phyloP scores from a whole-genome alignment of 129 eudicot species.

The Helichrysum umbraculigerum region DNA sequence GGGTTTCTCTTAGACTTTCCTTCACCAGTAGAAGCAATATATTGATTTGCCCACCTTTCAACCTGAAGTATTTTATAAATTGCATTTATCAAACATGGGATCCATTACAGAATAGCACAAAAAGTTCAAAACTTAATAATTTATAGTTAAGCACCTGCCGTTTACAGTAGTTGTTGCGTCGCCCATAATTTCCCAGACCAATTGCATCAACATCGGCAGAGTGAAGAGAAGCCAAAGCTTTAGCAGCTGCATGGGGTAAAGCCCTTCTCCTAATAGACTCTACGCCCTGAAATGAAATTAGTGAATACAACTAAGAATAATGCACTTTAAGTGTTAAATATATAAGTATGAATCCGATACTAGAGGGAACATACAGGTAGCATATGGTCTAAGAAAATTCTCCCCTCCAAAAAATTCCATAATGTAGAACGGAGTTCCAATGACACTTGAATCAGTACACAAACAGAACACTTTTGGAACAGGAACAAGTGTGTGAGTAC shows the following conservation, averaged over 20 bases:
- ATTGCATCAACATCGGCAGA: conserved; percentile 80
- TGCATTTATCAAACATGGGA: background rate
- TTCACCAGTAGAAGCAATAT: conserved; percentile 84
- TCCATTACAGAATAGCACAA: background rate
- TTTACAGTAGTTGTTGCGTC: conserved; percentile 78
- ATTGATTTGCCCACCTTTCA: conserved; percentile 94
- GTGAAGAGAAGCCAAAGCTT: conserved; percentile 86
- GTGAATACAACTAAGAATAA: conserved; percentile 2
- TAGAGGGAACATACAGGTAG: too few relatives aligned
- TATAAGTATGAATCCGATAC: too few relatives aligned
- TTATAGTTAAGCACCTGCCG: conserved; percentile 59
- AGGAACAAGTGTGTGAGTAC: too few relatives aligned
- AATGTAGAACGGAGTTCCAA: too few relatives aligned
- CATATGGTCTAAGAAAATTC: too few relatives aligned
- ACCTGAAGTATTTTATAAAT: conserved; percentile 44
- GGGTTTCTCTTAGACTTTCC: conserved; percentile 92
- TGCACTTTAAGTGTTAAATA: too few relatives aligned
- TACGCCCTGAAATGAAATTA: conserved; percentile 53
- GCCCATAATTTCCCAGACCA: conserved; percentile 74
- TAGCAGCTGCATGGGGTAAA: conserved; percentile 69
- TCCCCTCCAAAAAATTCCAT: too few relatives aligned
- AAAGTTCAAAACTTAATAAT: background rate
- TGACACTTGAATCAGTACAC: too few relatives aligned
- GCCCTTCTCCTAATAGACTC: conserved; percentile 62
- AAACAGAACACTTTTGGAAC: too few relatives aligned